These are phyloP conservation scores for Trametopsis cervina DNA, from an alignment of 768 basidiomycete species.

Conservation along the genomic window DNA sequence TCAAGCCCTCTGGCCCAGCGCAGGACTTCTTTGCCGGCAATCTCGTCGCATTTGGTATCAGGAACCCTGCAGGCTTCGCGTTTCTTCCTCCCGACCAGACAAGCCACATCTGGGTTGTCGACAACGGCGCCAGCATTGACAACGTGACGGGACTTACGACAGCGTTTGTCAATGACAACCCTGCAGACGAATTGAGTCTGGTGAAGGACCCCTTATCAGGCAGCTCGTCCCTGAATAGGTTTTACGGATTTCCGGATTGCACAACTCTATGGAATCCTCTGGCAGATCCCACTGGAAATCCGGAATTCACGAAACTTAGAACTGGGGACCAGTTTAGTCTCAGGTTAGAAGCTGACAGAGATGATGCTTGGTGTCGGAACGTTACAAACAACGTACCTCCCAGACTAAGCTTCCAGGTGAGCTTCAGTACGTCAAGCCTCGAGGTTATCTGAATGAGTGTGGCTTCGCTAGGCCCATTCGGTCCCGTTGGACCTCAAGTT, in stretches of 20 bases:
- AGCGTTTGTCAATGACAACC: constrained; percentile 39
- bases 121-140: constrained; percentile 39
- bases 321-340: constrained; percentile 35
- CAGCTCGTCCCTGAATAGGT: constrained; percentile 3
- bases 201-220: background rate
- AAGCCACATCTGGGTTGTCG: constrained; percentile 29
- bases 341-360: constrained; percentile 24
- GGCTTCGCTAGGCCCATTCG: constrained; percentile 40
- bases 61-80: constrained; percentile 38
- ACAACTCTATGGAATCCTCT: constrained; percentile 35
- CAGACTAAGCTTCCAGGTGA: constrained; percentile 33
- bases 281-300: constrained; percentile 35
- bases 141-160: constrained; percentile 32
- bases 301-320: constrained; percentile 26
- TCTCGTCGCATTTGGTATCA: constrained; percentile 35
- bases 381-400: constrained; percentile 33
- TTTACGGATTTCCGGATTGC: constrained; percentile 40
- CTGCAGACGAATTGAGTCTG: constrained; percentile 30
- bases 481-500: constrained; percentile 42
- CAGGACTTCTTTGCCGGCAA: constrained; percentile 20
- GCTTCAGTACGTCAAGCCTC: background rate
- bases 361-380: constrained; percentile 30
- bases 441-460: too few species aligned
- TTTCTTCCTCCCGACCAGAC: constrained; percentile 20
- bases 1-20: constrained; percentile 15